Conservation (phyloP, 257 asterid genomes). For the Ocimum tenuiflorum region DNA sequence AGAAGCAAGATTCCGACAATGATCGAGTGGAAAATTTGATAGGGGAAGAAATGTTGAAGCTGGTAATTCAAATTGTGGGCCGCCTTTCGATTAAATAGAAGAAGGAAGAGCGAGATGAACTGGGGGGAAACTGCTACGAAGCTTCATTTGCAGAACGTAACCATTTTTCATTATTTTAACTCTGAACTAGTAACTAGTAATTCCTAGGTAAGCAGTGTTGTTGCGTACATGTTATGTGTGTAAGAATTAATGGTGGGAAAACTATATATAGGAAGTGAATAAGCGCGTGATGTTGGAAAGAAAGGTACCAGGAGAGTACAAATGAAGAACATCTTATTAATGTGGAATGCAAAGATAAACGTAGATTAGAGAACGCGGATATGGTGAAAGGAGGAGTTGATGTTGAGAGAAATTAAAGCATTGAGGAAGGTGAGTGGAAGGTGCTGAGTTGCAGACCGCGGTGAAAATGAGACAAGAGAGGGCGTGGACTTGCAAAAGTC, state of each 20-base stretch:
- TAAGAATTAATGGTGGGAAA: too few relatives aligned
- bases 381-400: too few relatives aligned
- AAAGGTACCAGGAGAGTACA: constrained; percentile 12
- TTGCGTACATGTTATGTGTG: neutral
- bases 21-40: neutral
- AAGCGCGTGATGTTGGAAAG: constrained; percentile 38
- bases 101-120: neutral
- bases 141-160: constrained; percentile 35
- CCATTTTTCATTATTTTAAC: constrained; percentile 11
- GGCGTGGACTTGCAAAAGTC: too few relatives aligned
- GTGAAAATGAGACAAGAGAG: too few relatives aligned
- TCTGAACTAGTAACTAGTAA: too few relatives aligned
- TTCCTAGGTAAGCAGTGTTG: constrained; percentile 18
- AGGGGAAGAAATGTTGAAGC: constrained; percentile 3
- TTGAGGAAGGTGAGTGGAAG: too few relatives aligned
- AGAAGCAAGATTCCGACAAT: neutral
- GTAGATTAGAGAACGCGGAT: too few relatives aligned
- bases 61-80: constrained; percentile 33
- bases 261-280: constrained; percentile 20
- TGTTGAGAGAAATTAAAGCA: too few relatives aligned
- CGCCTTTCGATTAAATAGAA: constrained; percentile 20
- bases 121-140: constrained; percentile 46
- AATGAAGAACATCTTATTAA: too few relatives aligned
- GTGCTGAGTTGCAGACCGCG: too few relatives aligned
- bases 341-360: too few relatives aligned